These are phyloP conservation scores for Penicillium freii DNA, from an alignment of 2,329 filamentous ascomycete species.

Conservation along the genomic window DNA sequence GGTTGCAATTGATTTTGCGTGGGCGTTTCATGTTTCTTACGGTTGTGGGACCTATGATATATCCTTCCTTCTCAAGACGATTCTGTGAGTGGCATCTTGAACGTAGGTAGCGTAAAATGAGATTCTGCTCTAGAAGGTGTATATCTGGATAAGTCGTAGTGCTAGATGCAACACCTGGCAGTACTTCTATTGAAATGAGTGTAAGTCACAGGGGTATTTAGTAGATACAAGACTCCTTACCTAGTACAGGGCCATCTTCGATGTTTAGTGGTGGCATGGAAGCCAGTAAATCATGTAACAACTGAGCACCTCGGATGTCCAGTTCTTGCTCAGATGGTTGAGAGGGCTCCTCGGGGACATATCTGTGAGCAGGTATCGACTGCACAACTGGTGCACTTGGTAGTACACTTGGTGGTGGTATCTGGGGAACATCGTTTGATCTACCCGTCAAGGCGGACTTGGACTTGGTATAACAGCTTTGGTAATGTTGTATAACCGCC, in stretches of 20 bases:
- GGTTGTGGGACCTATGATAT: background rate
- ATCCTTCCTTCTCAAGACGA: conserved; percentile 7
- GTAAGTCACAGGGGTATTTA: background rate
- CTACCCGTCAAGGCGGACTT: background rate
- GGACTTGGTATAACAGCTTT: background rate
- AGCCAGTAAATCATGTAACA: background rate
- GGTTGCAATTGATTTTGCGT: background rate
- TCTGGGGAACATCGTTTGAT: background rate
- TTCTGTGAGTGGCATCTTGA: conserved; percentile 7
- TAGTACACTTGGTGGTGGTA: background rate
- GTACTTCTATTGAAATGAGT: background rate
- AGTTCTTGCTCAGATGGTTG: background rate
- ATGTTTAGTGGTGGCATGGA: background rate
- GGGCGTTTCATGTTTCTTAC: background rate
- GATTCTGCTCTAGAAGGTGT: background rate
- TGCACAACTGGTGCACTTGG: background rate
- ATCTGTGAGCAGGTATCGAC: background rate
- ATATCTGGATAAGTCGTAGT: background rate
- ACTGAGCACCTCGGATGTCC: background rate
- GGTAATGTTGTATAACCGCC: conserved; percentile 3
- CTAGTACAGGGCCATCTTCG: background rate
- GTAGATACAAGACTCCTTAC: background rate
- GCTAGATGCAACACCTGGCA: background rate
- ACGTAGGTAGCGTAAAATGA: conserved; percentile 4
- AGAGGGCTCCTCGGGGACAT: background rate